Conservation (phyloP, 768 basidiomycete species). For the Suillus ampliporus region DNA sequence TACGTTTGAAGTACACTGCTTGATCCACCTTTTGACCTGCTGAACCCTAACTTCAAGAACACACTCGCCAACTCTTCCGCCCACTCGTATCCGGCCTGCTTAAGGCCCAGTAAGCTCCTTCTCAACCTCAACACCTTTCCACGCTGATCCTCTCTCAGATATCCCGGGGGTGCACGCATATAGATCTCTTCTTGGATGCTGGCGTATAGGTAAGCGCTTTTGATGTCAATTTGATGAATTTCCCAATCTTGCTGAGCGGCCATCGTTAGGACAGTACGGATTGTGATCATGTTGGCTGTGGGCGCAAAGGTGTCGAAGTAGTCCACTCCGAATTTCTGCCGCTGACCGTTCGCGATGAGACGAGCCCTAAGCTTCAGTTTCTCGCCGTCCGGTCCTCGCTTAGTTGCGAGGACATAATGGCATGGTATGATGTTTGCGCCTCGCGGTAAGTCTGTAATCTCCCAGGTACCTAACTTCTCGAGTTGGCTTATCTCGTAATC, state of each 20-base stretch:
- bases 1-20: neutral
- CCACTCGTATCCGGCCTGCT: conserved; percentile 41
- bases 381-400: neutral
- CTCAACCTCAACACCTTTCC: conserved; percentile 30
- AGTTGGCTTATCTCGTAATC: conserved; percentile 21
- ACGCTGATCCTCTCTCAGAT: conserved; percentile 20
- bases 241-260: conserved; percentile 15
- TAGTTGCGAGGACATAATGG: conserved; percentile 3
- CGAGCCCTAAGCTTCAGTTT: neutral
- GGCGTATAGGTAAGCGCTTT: conserved; percentile 23
- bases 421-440: conserved; percentile 34
- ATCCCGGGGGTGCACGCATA: conserved; percentile 42
- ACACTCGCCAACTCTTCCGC: conserved; percentile 20
- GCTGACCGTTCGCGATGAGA: neutral
- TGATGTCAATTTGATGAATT: conserved; percentile 20
- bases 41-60: neutral
- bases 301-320: conserved; percentile 27
- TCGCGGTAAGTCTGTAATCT: conserved; percentile 27
- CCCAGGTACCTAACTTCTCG: conserved; percentile 32
- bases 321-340: conserved; percentile 14
- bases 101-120: conserved; percentile 45
- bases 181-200: conserved; percentile 40
- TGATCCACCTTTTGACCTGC: neutral
- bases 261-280: conserved; percentile 11
- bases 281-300: conserved; percentile 5